Percentiles rank a stretch among this genome's conserved stretches.
Conservation (phyloP, 805 yeast species). For the Candida ortonii region DNA sequence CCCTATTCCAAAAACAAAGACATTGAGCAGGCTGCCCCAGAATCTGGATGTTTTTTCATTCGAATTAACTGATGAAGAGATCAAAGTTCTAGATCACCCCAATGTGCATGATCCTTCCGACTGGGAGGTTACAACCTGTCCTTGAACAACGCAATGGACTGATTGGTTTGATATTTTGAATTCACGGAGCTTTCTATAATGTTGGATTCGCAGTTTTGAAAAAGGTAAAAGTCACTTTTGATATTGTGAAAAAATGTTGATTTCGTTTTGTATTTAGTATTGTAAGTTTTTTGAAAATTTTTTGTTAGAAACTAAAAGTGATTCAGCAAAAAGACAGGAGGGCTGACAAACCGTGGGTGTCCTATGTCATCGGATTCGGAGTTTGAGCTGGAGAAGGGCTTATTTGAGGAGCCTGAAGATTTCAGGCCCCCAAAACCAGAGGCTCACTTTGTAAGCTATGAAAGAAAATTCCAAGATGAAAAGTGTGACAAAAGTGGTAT, state of each 20-base stretch:
- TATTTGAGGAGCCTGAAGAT: slow-evolving; percentile 83
- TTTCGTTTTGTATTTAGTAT: not conserved
- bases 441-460: slow-evolving; percentile 66
- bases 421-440: slow-evolving; percentile 62
- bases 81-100: slow-evolving; percentile 44
- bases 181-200: no score
- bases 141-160: no score
- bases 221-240: slow-evolving; percentile 7
- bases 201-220: no score
- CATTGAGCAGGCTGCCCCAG: slow-evolving; percentile 45
- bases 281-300: no score
- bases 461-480: slow-evolving; percentile 35
- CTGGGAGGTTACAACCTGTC: slow-evolving; percentile 70
- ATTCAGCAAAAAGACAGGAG: no score
- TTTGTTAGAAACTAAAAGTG: no score
- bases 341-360: no score
- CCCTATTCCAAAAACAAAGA: slow-evolving; percentile 66
- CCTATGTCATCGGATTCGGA: slow-evolving; percentile 23
- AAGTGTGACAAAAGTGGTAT: slow-evolving; percentile 34
- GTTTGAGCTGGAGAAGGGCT: slow-evolving; percentile 37
- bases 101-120: slow-evolving; percentile 67
- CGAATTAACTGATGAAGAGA: slow-evolving; percentile 41
- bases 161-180: no score
- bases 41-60: slow-evolving; percentile 58
- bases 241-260: slow-evolving; percentile 2